Evolutionary conservation across 2,329 filamentous ascomycete genomes (phyloP), one percentile per base, ranked within the genome.

Genomic region (Lachnellula arida): DNA sequence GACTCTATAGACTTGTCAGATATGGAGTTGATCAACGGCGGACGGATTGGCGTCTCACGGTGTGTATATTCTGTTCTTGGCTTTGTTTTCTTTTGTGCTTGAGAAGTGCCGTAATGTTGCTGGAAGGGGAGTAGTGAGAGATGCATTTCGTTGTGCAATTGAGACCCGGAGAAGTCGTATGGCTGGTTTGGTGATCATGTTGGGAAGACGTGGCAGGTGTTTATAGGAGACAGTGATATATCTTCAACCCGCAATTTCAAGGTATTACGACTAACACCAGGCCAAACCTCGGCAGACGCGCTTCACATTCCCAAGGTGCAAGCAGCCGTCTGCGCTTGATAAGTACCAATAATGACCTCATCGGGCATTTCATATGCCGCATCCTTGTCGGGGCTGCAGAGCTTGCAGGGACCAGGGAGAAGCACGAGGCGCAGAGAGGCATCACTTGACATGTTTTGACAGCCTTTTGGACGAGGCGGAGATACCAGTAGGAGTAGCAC

Each of bases 61-160:
- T 15, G 64, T 63, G 55, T 73, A 76, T 39, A 77, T 69, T 53
- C 73, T 71, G 59, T 78, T 78, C 53, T 63, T 67, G 15, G 67
- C 70, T 34, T 60, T 57, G 11, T 62, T 58, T 9, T 58, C 57
- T 42, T 57, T 58, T 11, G 62, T 60, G 53, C 48, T 58, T 3
- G 65, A 63, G 51, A 67, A 64, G 5, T 37, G 49, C 15, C 63
- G 59, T 32, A 32, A 11, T 11, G 28, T 44, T 19, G 43, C 28
- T 12, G 51, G 28, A 14, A 42, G 17, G 15, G 47, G 37, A 22
- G 32, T 19, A 14, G 42, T 44, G n/a, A 44, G 17, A 15, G 47
- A 34, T n/a, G 28, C 19, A 12, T 46, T 46, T 35, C 14, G 7
- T 22, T n/a, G 17, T 5, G 44, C 46, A 35, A 57, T 51, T 28